Percentiles rank a stretch among this genome's conserved stretches.
These are phyloP conservation scores for Ogataea trehalophila DNA, from an alignment of 805 yeast species.

Conservation along the genomic window DNA sequence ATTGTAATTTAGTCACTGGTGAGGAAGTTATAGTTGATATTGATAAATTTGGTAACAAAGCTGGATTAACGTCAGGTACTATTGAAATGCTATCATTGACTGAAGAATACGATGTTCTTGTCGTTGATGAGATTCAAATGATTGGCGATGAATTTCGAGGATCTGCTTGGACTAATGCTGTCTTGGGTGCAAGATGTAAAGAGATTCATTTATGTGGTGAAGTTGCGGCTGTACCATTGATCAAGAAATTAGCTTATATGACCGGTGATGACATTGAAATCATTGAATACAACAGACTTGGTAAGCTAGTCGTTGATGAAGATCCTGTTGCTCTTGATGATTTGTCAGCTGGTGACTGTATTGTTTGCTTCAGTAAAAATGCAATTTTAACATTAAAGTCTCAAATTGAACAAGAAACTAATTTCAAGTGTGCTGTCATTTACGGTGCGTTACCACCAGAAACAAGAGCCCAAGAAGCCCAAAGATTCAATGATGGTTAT, in stretches of 20 bases:
- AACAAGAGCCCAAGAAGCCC: slow-evolving; percentile 80
- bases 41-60: slow-evolving; percentile 67
- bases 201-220: slow-evolving; percentile 95
- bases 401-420: slow-evolving; percentile 58
- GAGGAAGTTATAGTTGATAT: slow-evolving; percentile 78
- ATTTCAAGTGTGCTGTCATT: slow-evolving; percentile 74
- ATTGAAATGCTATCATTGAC: slow-evolving; percentile 84
- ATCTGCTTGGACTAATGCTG: slow-evolving; percentile 90
- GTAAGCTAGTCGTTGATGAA: slow-evolving; percentile 56
- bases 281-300: slow-evolving; percentile 68
- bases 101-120: slow-evolving; percentile 74
- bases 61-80: slow-evolving; percentile 79
- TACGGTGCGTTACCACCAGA: slow-evolving; percentile 97
- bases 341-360: slow-evolving; percentile 74
- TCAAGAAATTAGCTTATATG: slow-evolving; percentile 50
- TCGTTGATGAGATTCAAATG: slow-evolving; percentile 96
- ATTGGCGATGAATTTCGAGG: slow-evolving; percentile 77
- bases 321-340: slow-evolving; percentile 33
- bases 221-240: slow-evolving; percentile 68
- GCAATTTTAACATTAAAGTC: slow-evolving; percentile 66
- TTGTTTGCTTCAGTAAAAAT: slow-evolving; percentile 79
- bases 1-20: slow-evolving; percentile 90
- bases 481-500: slow-evolving; percentile 69
- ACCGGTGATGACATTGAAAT: slow-evolving; percentile 83
- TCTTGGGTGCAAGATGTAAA: slow-evolving; percentile 79